Evolutionary conservation across 169 alveolate species (phyloP).

Genomic region (Plasmodium gallinaceum): DNA sequence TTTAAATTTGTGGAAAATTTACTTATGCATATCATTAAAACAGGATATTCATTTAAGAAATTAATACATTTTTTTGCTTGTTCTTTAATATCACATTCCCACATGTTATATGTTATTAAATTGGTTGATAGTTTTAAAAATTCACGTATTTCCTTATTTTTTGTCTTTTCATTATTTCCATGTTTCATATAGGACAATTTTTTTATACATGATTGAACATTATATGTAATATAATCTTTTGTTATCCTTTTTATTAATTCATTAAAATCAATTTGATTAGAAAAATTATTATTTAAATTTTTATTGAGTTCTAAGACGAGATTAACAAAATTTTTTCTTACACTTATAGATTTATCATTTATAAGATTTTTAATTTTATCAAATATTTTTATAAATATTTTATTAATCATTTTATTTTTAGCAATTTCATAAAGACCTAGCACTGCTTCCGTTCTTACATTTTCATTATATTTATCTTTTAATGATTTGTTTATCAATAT

Average conservation of each 20-base stretch:
- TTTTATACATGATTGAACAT: slow-evolving; percentile 29
- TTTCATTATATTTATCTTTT: slow-evolving; percentile 40
- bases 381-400: slow-evolving; percentile 40
- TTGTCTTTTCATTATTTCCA: slow-evolving; percentile 41
- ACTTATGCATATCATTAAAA: slow-evolving; percentile 57
- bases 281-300: slow-evolving; percentile 18
- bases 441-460: slow-evolving; percentile 50
- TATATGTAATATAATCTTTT: slow-evolving; percentile 57
- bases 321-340: slow-evolving; percentile 28
- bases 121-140: slow-evolving; percentile 33
- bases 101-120: slow-evolving; percentile 50
- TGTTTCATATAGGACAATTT: slow-evolving; percentile 59
- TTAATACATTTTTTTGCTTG: slow-evolving; percentile 58
- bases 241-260: slow-evolving; percentile 59
- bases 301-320: slow-evolving; percentile 36
- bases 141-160: slow-evolving; percentile 56
- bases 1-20: slow-evolving; percentile 32
- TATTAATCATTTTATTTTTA: slow-evolving; percentile 26
- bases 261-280: slow-evolving; percentile 18
- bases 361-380: slow-evolving; percentile 44
- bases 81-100: slow-evolving; percentile 56
- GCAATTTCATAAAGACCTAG: slow-evolving; percentile 68
- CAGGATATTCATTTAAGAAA: slow-evolving; percentile 72
- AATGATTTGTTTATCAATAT: slow-evolving; percentile 24
- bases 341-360: slow-evolving; percentile 35